Conservation (phyloP, 1,284 basidiomycete species). For the Rhodotorula sp. region DNA sequence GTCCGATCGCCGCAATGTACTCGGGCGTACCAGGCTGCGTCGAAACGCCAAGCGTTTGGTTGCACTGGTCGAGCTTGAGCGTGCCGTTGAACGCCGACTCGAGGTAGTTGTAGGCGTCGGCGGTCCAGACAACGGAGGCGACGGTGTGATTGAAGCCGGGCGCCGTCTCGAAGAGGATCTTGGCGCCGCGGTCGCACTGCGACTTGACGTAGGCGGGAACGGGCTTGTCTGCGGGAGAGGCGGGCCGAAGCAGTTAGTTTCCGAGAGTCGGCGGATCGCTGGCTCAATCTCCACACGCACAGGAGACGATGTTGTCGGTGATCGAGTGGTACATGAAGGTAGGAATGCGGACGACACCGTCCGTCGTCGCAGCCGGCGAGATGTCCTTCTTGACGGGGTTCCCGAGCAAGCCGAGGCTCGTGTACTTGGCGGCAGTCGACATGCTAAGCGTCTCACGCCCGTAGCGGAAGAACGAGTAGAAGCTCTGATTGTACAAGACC, state of each 20-base stretch:
- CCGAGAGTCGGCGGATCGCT: not conserved
- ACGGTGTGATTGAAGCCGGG: conserved; percentile 1
- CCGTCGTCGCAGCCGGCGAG: not conserved
- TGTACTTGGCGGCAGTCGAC: not conserved
- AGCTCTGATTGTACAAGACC: not conserved
- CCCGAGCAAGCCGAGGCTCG: not conserved
- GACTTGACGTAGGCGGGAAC: conserved; percentile 1
- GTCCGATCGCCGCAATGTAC: conserved; percentile 1
- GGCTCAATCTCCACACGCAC: not conserved
- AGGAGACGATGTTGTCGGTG: conserved; percentile 7
- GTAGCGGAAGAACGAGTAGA: conserved; percentile 1
- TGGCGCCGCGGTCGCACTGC: conserved; percentile 9
- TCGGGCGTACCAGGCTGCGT: not conserved
- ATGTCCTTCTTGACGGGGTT: not conserved
- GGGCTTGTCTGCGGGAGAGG: not conserved
- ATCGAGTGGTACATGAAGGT: conserved; percentile 9
- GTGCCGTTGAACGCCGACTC: conserved; percentile 11
- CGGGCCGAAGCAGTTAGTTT: not conserved
- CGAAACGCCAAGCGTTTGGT: not conserved
- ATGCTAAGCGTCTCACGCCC: not conserved
- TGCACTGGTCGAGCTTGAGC: not conserved
- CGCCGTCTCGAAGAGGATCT: conserved; percentile 1
- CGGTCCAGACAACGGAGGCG: not conserved
- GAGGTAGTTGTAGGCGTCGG: conserved; percentile 4
- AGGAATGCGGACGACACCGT: not conserved